Conservation (phyloP, 257 asterid species). For the Solanum clarkiae region DNA sequence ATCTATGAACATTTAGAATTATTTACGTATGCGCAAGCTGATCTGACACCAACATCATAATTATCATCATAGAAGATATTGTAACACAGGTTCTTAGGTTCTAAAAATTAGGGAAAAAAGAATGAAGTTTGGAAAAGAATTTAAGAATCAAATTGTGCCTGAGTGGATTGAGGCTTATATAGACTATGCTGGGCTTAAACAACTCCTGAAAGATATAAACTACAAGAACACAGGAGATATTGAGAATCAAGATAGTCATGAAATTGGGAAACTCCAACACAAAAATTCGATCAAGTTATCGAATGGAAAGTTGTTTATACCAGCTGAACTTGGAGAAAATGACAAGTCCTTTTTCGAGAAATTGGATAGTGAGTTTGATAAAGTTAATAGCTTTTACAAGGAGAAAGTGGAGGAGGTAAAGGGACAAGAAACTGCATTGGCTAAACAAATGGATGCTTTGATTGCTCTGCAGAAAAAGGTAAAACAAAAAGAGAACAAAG, state of each 20-base stretch:
- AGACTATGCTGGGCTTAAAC: slow-evolving; percentile 7
- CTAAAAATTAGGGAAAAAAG: neutral
- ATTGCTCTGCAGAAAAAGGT: slow-evolving; percentile 36
- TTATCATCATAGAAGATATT: neutral
- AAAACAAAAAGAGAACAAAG: slow-evolving; percentile 12
- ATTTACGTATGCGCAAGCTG: too few species aligned
- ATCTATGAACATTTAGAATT: too few species aligned
- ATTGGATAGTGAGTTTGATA: slow-evolving; percentile 35
- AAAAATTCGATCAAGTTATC: neutral
- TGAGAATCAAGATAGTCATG: neutral
- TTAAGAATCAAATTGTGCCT: slow-evolving; percentile 33
- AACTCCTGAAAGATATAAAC: neutral
- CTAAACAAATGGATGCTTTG: slow-evolving; percentile 43
- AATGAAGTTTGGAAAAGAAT: slow-evolving; percentile 43
- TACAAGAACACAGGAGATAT: neutral
- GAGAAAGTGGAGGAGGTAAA: slow-evolving; percentile 25
- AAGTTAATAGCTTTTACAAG: slow-evolving; percentile 28
- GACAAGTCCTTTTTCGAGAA: slow-evolving; percentile 24
- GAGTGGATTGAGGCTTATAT: slow-evolving; percentile 49
- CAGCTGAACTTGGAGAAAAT: slow-evolving; percentile 14
- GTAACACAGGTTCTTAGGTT: neutral
- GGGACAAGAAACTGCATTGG: slow-evolving; percentile 28
- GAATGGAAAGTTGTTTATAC: neutral
- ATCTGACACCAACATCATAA: neutral
- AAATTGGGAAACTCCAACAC: neutral